Conservation (phyloP, 176 grass and related monocot genomes). For the Coix lacrymajobi region DNA sequence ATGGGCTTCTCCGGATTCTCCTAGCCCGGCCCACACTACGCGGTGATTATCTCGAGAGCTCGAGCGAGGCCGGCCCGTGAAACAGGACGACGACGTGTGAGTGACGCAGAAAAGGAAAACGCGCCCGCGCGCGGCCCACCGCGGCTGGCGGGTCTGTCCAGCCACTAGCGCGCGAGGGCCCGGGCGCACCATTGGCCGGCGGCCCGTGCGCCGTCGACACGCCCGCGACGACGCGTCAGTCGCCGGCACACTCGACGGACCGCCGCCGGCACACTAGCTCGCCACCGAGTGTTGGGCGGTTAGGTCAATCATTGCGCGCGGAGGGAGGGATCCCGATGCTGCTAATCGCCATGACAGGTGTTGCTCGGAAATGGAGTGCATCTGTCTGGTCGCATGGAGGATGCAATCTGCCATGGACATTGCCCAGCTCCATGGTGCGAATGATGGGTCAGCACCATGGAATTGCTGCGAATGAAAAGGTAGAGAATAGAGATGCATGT, state of each 20-base stretch:
- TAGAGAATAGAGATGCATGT: no score
- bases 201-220: not conserved
- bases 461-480: not conserved
- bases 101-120: not conserved
- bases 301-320: not conserved
- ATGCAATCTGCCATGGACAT: constrained; percentile 16
- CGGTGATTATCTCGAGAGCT: no score
- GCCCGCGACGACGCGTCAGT: not conserved
- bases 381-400: not conserved
- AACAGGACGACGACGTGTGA: not conserved
- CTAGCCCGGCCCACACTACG: no score
- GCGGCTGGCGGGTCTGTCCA: not conserved
- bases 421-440: no score
- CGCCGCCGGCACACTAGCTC: no score
- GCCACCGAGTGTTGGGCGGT: not conserved
- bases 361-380: not conserved
- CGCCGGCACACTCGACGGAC: no score
- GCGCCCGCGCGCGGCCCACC: not conserved
- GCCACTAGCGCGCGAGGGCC: not conserved
- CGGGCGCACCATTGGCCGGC: not conserved
- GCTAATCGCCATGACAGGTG: not conserved
- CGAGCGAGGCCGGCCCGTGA: not conserved
- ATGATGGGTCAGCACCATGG: not conserved
- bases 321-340: not conserved
- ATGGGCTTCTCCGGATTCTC: not conserved